Evolutionary conservation across 2,329 filamentous ascomycete species (phyloP).

Genomic region (Cercospora zeina): DNA sequence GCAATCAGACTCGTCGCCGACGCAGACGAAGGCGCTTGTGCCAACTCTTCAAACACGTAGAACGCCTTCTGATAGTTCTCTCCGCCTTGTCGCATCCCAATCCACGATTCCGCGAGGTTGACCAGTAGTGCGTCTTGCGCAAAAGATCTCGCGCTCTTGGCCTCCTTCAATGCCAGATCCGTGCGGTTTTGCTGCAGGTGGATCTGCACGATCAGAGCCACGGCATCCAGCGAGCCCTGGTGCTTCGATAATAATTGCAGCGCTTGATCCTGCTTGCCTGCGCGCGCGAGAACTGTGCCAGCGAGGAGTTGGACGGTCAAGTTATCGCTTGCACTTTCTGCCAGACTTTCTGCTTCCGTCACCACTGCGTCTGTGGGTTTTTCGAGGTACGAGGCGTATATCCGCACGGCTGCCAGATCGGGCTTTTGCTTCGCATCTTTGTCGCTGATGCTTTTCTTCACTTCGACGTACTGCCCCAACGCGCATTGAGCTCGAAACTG

Average conservation of each 20-base stretch:
- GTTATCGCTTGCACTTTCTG: constrained; percentile 68
- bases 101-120: constrained; percentile 94
- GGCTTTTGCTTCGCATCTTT: constrained; percentile 60
- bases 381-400: constrained; percentile 65
- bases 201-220: constrained; percentile 87
- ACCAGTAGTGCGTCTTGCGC: constrained; percentile 92
- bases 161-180: constrained; percentile 88
- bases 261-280: constrained; percentile 82
- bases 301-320: constrained; percentile 75
- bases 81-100: constrained; percentile 85
- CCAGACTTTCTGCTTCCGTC: constrained; percentile 68
- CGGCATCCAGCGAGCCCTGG: constrained; percentile 74
- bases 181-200: constrained; percentile 87
- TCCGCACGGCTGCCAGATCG: constrained; percentile 73
- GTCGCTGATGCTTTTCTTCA: constrained; percentile 66
- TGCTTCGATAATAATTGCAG: constrained; percentile 77
- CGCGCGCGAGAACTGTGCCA: constrained; percentile 77
- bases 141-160: constrained; percentile 82
- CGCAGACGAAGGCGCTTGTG: constrained; percentile 78
- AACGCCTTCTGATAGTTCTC: constrained; percentile 96
- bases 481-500: constrained; percentile 81
- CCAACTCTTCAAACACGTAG: constrained; percentile 96
- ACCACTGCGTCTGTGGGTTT: constrained; percentile 40
- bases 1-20: constrained; percentile 75
- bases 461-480: constrained; percentile 72